Percentiles rank a stretch among this genome's conserved stretches.
phyloP scores from a whole-genome alignment of 495 filamentous ascomycete species.

The Thermothielavioides terrestris region DNA sequence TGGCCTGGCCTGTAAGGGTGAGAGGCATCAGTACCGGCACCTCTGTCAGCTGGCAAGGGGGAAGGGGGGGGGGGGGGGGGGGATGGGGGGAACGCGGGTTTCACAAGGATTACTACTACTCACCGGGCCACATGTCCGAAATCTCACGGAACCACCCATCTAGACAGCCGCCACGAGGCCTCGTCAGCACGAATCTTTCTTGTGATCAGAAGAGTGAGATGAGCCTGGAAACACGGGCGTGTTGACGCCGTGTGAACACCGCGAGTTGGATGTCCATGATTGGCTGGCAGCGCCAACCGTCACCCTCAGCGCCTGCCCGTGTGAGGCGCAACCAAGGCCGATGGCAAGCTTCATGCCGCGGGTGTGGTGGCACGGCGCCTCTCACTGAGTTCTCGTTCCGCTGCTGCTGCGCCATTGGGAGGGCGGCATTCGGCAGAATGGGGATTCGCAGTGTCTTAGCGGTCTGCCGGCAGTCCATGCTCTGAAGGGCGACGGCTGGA shows the following conservation, averaged over 20 bases:
- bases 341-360: not conserved
- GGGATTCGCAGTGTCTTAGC: not conserved
- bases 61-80: too few relatives aligned
- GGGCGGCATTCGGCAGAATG: too few relatives aligned
- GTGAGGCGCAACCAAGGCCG: not conserved
- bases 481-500: too few relatives aligned
- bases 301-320: not conserved
- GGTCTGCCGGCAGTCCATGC: too few relatives aligned
- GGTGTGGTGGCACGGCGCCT: not conserved
- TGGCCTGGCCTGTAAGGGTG: constrained; percentile 63
- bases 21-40: too few relatives aligned
- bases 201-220: not conserved
- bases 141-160: constrained; percentile 99
- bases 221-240: not conserved
- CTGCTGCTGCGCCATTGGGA: too few relatives aligned
- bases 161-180: constrained; percentile 26
- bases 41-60: too few relatives aligned
- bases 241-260: not conserved
- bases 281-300: not conserved
- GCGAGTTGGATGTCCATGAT: too few relatives aligned
- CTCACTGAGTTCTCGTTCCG: too few relatives aligned
- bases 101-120: too few relatives aligned
- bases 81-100: too few relatives aligned
- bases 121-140: constrained; percentile 90
- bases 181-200: constrained; percentile 1